Base-by-base conservation (phyloP, 441 rosid genomes). In the Croton setiger region DNA sequence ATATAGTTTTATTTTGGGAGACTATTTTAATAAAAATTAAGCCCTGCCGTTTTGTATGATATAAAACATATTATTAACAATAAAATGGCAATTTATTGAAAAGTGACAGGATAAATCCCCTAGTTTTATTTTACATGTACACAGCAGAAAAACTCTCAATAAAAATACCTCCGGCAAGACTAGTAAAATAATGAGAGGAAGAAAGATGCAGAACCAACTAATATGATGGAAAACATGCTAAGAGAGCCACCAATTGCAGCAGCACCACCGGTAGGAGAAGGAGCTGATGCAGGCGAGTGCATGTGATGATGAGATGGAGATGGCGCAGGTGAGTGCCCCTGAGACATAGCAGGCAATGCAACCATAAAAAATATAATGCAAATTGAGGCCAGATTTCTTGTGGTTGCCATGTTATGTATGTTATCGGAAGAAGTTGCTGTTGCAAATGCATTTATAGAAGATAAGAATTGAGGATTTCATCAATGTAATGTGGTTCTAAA, bases 151-250 rank as follows among this genome's bases (percentile, higher is more conserved):
- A 35, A 33, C 13, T 4, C 15, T 4, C 23, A 55, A 56, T 27
- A 27, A 23, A 11, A 7, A 11, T 1, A 23, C 14, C 4, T 58
- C 4, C 43, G 7, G 43, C 21, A 49, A 5, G n/a, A 49, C 36
- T 58, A 35, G 44, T 67, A 0, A 51, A 62, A 31, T 7, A 55
- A 1, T 21, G 64, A 74, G 69, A 71, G 64, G 17, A 80, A 33
- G 1, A 76, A 60, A 44, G 83, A 80, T 51, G 72, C 56, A 51
- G 69, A 76, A 12, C 81, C 77, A 37, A 72, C 60, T 69, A 74
- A 70, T 58, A 72, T 60, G 4, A 73, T 68, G 45, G 70, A 57
- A 48, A 68, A 61, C 73, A 76, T 43, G 60, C 74, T 74, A 66
- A 82, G 74, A 64, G 76, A 18, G 9, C 62, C 33, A 51, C 37